Evolutionary conservation across 352 stramenopile species (phyloP).

Genomic region (Phytophthora hibernalis): DNA sequence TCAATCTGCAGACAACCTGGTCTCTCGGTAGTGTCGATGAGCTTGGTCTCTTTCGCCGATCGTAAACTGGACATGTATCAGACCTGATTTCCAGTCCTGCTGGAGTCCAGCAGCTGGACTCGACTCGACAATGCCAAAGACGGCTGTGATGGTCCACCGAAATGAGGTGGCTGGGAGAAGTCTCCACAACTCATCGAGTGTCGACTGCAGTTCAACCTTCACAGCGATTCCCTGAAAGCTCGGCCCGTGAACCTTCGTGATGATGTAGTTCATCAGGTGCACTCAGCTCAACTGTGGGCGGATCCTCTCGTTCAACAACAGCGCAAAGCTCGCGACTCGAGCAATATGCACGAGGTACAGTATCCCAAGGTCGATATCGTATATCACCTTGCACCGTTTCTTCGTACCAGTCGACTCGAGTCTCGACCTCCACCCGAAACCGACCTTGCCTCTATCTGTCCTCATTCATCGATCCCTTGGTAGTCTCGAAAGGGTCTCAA

Average conservation of each 20-base stretch:
- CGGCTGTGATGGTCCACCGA: not conserved
- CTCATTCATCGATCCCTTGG: conserved; percentile 10
- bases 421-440: not conserved
- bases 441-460: not conserved
- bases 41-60: no score
- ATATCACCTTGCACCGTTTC: conserved; percentile 15
- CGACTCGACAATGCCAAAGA: no score
- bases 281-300: no score
- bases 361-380: not conserved
- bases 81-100: conserved; percentile 13
- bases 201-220: not conserved
- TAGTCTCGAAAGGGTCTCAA: not conserved
- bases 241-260: no score
- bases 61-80: not conserved
- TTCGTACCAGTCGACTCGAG: conserved; percentile 2
- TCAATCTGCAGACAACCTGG: not conserved
- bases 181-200: not conserved
- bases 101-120: no score
- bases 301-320: not conserved
- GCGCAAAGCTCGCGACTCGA: not conserved
- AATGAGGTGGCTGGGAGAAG: not conserved
- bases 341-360: not conserved
- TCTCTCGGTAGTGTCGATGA: no score
- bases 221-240: no score
- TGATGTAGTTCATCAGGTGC: no score